Evolutionary conservation across 2,329 filamentous ascomycete genomes (phyloP).

Genomic region (Aureobasidium sp.): DNA sequence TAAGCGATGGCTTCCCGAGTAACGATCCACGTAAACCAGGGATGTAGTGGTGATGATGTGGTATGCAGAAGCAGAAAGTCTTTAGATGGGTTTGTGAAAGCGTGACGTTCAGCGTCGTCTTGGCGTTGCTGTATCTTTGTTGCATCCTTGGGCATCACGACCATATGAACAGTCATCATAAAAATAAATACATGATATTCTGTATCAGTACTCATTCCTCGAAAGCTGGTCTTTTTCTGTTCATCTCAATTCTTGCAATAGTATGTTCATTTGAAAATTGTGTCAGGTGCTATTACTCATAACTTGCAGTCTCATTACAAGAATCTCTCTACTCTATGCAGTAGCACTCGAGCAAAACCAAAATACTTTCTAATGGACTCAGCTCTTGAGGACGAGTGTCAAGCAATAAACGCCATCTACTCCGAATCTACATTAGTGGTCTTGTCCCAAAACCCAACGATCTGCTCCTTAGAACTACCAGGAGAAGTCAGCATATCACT

Average conservation of each 20-base stretch:
- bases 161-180: neutral
- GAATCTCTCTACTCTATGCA: neutral
- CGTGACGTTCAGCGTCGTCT: neutral
- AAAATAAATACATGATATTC: no score
- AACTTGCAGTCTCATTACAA: neutral
- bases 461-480: constrained; percentile 62
- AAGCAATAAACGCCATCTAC: constrained; percentile 83
- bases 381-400: constrained; percentile 59
- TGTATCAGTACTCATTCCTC: neutral
- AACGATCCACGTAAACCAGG: neutral
- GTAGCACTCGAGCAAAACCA: neutral
- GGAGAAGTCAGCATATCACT: constrained; percentile 49
- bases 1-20: neutral
- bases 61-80: constrained; percentile 2
- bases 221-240: no score
- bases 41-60: neutral
- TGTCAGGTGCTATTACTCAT: neutral
- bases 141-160: neutral
- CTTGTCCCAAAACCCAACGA: constrained; percentile 17
- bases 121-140: neutral
- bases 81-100: neutral
- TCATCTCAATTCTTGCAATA: neutral
- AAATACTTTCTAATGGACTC: constrained; percentile 12
- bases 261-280: neutral
- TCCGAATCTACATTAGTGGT: constrained; percentile 54